phyloP scores from a whole-genome alignment of 768 basidiomycete genomes.

The Psilocybe tampanensis region DNA sequence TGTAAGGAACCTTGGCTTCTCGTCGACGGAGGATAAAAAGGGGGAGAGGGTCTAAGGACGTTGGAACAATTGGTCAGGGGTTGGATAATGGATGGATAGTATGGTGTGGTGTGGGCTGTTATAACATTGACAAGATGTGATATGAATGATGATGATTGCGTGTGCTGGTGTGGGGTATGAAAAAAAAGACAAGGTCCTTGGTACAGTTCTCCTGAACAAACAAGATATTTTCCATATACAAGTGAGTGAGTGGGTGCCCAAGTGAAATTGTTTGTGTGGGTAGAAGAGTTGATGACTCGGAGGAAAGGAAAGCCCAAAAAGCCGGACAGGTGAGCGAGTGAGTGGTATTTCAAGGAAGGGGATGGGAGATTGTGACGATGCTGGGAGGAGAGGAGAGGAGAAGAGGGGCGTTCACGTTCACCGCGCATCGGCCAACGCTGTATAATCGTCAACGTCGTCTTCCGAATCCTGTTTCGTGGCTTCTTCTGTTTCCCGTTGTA shows the following conservation, averaged over 20 bases:
- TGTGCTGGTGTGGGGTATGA: constrained; percentile 1
- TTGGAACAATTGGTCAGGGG: not conserved
- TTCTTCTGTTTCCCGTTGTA: constrained; percentile 37
- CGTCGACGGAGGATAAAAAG: too few relatives aligned
- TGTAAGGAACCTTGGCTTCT: too few relatives aligned
- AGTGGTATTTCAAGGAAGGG: not conserved
- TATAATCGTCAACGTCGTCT: constrained; percentile 16
- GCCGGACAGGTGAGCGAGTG: too few relatives aligned
- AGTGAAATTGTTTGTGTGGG: too few relatives aligned
- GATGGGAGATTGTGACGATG: not conserved
- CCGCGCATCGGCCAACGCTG: constrained; percentile 9
- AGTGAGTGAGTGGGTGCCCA: not conserved
- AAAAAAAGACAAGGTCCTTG: constrained; percentile 1
- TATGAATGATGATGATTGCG: not conserved
- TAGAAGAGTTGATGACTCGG: too few relatives aligned
- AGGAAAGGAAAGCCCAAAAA: too few relatives aligned
- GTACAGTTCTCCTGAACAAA: constrained; percentile 9
- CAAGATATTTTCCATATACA: constrained; percentile 15
- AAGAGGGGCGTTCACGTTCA: too few relatives aligned
- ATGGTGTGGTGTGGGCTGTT: not conserved
- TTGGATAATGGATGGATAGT: not conserved
- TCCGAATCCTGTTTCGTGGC: constrained; percentile 16
- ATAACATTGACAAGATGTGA: not conserved
- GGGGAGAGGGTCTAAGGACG: not conserved
- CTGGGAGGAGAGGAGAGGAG: not conserved